Evolutionary conservation across 371 early-diverging fungal genomes (phyloP), one percentile per base, ranked within the genome.

Genomic region (Syncephalastrum contaminatum): DNA sequence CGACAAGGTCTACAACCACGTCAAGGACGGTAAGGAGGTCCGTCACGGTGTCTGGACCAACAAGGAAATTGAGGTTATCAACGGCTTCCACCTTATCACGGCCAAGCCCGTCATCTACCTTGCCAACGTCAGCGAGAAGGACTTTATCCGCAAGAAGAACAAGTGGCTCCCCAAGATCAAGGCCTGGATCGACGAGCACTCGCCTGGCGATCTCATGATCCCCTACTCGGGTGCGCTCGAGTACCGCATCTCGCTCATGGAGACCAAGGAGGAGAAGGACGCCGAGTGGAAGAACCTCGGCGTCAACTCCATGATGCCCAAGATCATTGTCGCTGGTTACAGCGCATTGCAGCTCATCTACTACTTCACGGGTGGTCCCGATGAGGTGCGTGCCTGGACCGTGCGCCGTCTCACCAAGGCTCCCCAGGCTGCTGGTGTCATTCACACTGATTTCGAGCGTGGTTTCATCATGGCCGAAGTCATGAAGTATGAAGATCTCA

Each of bases 381-480:
- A 90, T 61, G 99, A 99, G 77, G 96, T 96, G 18, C 86, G 96
- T 56, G 90, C 95, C 13, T 98, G 98, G 98, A 98, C 98, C 22
- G 88, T 95, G 54, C 83, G 96, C 57, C 90, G 89, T 62, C 80
- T 82, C n/a, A 91, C 91, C 6, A 92, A 91, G 72, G 98, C 98
- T 24, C 97, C 98, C 21, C 90, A 95, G 54, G 99, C 99, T 24
- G 99, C 99, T 15, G 93, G 95, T 58, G 94, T 94, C 22, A 82
- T 83, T 60, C 77, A 76, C 80, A 86, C 92, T 25, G 99, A 99
- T 67, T 98, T 99, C 70, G 97, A 95, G 66, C 80, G 88, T 64
- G 91, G 98, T 58, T 99, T 99, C 67, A 95, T 99, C 66, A 92
- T 93, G 88, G 99, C 97, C 27, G 99, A 99, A 83, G 89, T 97